phyloP scores from a whole-genome alignment of 176 grass and related monocot genomes.

The Cenchrus purpureus region DNA sequence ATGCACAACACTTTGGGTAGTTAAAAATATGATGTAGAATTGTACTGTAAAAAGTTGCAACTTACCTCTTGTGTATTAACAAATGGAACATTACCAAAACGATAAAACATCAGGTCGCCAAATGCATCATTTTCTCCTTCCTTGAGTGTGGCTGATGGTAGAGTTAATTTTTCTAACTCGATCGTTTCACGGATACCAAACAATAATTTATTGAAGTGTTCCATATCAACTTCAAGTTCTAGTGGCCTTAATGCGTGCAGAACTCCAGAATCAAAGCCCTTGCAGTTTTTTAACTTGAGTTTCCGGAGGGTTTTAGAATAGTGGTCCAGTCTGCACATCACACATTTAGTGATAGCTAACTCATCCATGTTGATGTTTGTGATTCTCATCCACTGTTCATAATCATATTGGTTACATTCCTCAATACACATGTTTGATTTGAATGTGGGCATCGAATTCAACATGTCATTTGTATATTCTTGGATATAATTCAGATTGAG shows the following conservation, averaged over 20 bases:
- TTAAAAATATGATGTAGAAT: no score
- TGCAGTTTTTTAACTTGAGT: not conserved
- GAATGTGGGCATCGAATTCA: not conserved
- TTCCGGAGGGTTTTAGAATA: not conserved
- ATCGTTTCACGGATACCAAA: no score
- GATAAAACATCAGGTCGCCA: no score
- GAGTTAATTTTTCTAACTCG: no score
- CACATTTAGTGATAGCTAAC: not conserved
- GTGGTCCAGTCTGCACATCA: accelerated
- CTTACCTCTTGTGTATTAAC: no score
- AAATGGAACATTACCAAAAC: no score
- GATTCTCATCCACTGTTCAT: not conserved
- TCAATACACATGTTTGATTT: slow-evolving; percentile 1
- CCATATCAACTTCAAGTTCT: no score
- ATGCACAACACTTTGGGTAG: no score
- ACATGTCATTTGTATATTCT: not conserved
- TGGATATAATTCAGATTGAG: not conserved
- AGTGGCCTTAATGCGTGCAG: not conserved
- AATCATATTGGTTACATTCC: not conserved
- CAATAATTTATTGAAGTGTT: no score
- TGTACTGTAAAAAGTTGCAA: no score
- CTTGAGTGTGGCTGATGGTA: no score
- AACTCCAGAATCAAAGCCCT: not conserved
- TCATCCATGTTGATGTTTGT: not conserved
- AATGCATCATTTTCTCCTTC: no score